Evolutionary conservation across 108 stramenopile genomes (phyloP).

Genomic region (Heterococcus sp.): DNA sequence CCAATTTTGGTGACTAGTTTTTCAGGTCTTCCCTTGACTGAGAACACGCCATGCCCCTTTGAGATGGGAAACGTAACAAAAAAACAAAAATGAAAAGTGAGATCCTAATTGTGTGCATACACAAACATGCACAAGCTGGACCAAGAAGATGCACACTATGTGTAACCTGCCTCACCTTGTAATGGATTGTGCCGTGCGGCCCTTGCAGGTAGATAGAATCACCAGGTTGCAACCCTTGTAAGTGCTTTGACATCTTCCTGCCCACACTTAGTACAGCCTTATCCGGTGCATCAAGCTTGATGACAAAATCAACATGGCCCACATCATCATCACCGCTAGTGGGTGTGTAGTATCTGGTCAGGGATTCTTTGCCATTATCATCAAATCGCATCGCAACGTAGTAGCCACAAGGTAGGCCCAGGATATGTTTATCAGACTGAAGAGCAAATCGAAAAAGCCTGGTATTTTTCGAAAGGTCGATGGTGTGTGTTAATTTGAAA

Average conservation of each 20-base stretch:
- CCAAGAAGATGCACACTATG: not conserved
- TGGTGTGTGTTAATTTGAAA: too few species aligned
- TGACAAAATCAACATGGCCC: conserved; percentile 92
- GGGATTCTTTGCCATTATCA: too few species aligned
- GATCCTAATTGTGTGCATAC: not conserved
- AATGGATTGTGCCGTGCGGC: conserved; percentile 78
- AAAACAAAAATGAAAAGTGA: not conserved
- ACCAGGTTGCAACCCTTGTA: conserved; percentile 76
- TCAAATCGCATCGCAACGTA: too few species aligned
- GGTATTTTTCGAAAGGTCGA: too few species aligned
- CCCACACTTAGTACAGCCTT: too few species aligned
- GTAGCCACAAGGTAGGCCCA: too few species aligned
- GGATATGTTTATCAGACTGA: too few species aligned
- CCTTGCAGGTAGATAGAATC: conserved; percentile 68
- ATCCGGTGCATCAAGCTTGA: conserved; percentile 71
- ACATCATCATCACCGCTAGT: conserved; percentile 9
- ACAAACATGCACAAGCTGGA: not conserved
- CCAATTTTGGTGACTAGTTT: conserved; percentile 68
- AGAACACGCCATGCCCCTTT: not conserved
- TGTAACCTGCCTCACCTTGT: conserved; percentile 50
- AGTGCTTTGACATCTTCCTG: conserved; percentile 92
- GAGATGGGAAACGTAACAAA: not conserved
- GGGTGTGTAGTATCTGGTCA: too few species aligned
- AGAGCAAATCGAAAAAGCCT: not conserved
- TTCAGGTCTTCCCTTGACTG: not conserved